phyloP scores from a whole-genome alignment of 495 filamentous ascomycete genomes.

The Lophiotrema nucula region DNA sequence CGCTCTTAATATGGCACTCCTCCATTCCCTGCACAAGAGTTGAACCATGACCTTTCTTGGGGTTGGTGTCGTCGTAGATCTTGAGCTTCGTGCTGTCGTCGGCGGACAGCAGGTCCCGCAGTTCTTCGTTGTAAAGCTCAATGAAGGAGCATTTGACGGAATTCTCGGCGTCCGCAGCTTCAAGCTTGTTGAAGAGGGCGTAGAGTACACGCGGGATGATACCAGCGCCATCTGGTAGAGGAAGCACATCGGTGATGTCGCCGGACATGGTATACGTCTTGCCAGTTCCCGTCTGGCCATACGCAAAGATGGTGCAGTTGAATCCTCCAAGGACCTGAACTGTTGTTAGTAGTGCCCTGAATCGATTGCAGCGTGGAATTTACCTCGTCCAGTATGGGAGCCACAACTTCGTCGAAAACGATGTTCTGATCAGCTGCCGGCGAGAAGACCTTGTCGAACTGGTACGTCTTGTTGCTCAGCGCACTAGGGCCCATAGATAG shows the following conservation, averaged over 20 bases:
- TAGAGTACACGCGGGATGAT: slow-evolving; percentile 91
- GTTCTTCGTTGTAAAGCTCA: slow-evolving; percentile 95
- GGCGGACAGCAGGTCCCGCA: slow-evolving; percentile 77
- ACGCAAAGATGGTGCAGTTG: slow-evolving; percentile 98
- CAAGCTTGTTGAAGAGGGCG: slow-evolving; percentile 79
- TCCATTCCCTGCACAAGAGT: slow-evolving; percentile 97
- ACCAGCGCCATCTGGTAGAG: slow-evolving; percentile 85
- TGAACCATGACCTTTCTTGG: slow-evolving; percentile 72
- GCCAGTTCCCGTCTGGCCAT: slow-evolving; percentile 95
- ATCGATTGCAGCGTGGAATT: slow-evolving; percentile 22
- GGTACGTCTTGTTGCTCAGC: slow-evolving; percentile 92
- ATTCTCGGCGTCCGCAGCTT: slow-evolving; percentile 73
- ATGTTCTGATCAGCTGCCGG: slow-evolving; percentile 90
- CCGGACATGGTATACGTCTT: slow-evolving; percentile 99
- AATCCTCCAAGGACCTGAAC: slow-evolving; percentile 86
- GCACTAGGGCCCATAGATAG: slow-evolving; percentile 90
- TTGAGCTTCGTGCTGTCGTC: slow-evolving; percentile 87
- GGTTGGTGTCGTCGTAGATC: slow-evolving; percentile 87
- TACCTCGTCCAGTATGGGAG: slow-evolving; percentile 89
- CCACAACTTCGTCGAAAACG: slow-evolving; percentile 91
- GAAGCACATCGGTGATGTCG: slow-evolving; percentile 82
- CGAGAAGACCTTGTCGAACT: slow-evolving; percentile 96
- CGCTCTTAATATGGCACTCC: slow-evolving; percentile 84
- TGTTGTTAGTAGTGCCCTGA: background rate
- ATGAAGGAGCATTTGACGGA: slow-evolving; percentile 98